Evolutionary conservation across 257 asterid genomes (phyloP).

Genomic region (Marsdenia floribunda): DNA sequence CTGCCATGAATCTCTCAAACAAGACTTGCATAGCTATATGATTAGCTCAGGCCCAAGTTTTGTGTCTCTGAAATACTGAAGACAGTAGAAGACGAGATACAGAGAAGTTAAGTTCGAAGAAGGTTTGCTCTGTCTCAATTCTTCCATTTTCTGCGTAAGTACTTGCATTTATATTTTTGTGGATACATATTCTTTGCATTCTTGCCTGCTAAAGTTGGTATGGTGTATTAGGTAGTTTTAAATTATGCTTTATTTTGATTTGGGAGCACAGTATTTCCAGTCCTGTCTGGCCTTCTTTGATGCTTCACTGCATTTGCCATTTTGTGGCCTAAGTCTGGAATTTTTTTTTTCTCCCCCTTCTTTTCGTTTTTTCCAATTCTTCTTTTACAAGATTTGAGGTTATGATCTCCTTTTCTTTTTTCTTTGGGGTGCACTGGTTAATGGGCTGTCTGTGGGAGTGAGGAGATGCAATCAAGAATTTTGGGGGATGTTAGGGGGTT

Average conservation of each 20-base stretch:
- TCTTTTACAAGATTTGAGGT: not conserved
- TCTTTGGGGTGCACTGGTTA: not conserved
- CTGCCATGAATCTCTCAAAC: no score
- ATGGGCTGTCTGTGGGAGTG: not conserved
- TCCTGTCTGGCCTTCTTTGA: not conserved
- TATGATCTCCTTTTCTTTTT: not conserved
- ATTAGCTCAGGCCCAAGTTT: slow-evolving; percentile 2
- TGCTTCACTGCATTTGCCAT: slow-evolving; percentile 3
- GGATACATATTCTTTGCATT: not conserved
- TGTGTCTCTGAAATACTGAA: not conserved
- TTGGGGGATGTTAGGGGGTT: not conserved
- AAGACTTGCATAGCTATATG: not conserved
- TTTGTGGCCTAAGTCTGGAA: not conserved
- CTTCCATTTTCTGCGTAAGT: not conserved
- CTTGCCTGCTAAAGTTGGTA: not conserved
- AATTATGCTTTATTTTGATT: not conserved
- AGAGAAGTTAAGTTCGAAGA: not conserved
- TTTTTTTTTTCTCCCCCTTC: no score
- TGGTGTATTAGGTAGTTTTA: not conserved
- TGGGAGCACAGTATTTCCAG: not conserved
- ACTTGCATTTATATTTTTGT: not conserved
- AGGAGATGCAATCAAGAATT: not conserved
- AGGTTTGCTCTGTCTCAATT: not conserved
- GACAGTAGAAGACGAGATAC: not conserved
- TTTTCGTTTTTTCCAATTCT: not conserved